Base-by-base conservation (phyloP, 2,329 filamentous ascomycete genomes). In the Grosmannia huntii region DNA sequence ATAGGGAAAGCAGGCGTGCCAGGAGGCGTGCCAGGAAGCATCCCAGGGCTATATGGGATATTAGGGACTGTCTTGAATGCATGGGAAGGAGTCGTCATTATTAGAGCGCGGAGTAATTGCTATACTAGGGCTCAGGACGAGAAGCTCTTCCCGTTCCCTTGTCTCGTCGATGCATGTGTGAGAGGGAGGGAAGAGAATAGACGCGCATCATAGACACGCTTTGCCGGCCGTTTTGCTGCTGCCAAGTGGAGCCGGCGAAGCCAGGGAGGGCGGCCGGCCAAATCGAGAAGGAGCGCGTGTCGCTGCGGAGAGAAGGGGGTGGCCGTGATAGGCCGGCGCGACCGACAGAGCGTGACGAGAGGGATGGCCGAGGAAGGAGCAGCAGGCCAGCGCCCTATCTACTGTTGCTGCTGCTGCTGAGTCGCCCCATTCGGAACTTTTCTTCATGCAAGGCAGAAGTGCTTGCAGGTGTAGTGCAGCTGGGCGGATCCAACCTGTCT, bases 1-100 rank as follows among this genome's bases (percentile, higher is more conserved):
- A 66, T 54, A 33, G 10, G 33, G n/a, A 54, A 16, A 5, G 7
- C 33, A 54, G 44, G 53, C 53, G 53, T 55, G 46, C 27, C 23
- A 9, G 33, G n/a, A 54, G 44, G 53, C 36, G 53, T 55, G 44
- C 27, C 23, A 55, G 44, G 44, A 46, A 19, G 44, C 44, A n/a
- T 6, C 44, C 19, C 38, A 56, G 55, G 44, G 46, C 33, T 36
- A 50, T 25, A 38, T 16, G 41, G 41, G 41, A 33, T 23, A 64
- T 58, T 53, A 61, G 14, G 16, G 44, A 7, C 52, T 54, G 36
- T 41, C 52, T 41, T 53, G n/a, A 53, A 7, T 52, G 25, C 25
- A 28, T 28, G 6, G 25, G 16, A 28, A 50, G 48, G 48, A 49
- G 46, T 49, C 23, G n/a, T 11, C n/a, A 25, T 31, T 27, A 19